Evolutionary conservation across 179 eudicot species (phyloP).

Genomic region (Corrigiola litoralis): DNA sequence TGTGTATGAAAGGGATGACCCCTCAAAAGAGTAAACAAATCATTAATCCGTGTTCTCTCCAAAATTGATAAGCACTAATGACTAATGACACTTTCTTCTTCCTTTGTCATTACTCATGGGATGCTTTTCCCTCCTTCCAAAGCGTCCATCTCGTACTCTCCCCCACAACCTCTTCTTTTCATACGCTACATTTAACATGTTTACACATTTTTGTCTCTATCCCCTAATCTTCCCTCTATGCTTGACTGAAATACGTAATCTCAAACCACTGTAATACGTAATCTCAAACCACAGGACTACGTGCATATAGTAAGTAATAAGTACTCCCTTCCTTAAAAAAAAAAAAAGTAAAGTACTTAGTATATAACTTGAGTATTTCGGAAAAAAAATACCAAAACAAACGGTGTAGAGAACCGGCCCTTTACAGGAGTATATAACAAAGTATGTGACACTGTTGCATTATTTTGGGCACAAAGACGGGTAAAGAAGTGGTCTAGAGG

Average conservation of each 20-base stretch:
- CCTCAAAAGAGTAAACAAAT: constrained; percentile 19
- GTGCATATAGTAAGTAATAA: too few species aligned
- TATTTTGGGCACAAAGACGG: constrained; percentile 12
- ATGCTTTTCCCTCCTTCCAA: constrained; percentile 26
- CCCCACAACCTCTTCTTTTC: constrained; percentile 20
- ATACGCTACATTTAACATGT: constrained; percentile 4
- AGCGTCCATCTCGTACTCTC: not conserved
- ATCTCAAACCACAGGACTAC: constrained; percentile 8
- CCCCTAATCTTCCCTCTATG: constrained; percentile 1
- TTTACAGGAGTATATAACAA: too few species aligned
- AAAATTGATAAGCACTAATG: constrained; percentile 6
- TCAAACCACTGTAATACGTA: constrained; percentile 16
- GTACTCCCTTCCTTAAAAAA: too few species aligned
- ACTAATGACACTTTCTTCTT: constrained; percentile 3
- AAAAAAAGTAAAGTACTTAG: too few species aligned
- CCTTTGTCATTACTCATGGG: constrained; percentile 30
- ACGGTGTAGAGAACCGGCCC: too few species aligned
- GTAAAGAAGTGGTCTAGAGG: not conserved
- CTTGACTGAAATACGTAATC: constrained; percentile 9
- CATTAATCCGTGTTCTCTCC: not conserved
- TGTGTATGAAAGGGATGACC: not conserved
- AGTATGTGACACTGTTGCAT: constrained; percentile 19
- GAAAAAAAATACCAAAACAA: too few species aligned
- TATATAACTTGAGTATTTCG: too few species aligned
- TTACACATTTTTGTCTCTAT: constrained; percentile 24